These are phyloP conservation scores for Colletotrichum godetiae DNA, from an alignment of 2,329 filamentous ascomycete species.

Conservation along the genomic window DNA sequence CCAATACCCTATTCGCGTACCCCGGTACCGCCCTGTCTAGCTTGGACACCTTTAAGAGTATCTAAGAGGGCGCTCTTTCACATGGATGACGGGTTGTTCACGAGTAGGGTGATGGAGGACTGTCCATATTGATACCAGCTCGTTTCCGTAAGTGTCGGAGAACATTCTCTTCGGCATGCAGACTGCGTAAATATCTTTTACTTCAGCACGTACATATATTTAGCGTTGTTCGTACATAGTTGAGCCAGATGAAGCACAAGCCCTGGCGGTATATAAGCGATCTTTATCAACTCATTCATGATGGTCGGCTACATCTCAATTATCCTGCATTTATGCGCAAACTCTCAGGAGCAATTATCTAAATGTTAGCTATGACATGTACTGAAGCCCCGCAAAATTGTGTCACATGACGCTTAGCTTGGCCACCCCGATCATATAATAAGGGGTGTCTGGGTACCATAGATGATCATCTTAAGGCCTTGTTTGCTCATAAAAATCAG, in stretches of 20 bases:
- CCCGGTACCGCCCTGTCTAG: slow-evolving; percentile 67
- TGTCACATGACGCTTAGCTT: no score
- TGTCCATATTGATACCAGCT: neutral
- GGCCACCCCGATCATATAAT: no score
- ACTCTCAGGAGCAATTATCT: neutral
- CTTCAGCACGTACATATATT: neutral
- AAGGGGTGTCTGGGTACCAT: no score
- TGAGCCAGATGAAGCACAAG: no score
- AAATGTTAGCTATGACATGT: neutral
- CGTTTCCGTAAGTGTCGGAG: neutral
- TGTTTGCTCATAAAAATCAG: no score
- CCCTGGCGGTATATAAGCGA: neutral
- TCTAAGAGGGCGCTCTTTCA: slow-evolving; percentile 46
- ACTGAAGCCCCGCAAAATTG: no score
- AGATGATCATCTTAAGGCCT: no score
- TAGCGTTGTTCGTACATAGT: neutral
- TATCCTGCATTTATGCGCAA: neutral
- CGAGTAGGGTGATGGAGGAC: neutral
- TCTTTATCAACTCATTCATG: neutral
- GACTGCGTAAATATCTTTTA: neutral
- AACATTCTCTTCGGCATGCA: no score
- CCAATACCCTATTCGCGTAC: slow-evolving; percentile 71
- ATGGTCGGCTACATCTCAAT: neutral
- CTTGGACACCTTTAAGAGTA: slow-evolving; percentile 64
- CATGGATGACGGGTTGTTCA: neutral